Base-by-base conservation (phyloP, 2,329 filamentous ascomycete species). In the Coniella lustricola region DNA sequence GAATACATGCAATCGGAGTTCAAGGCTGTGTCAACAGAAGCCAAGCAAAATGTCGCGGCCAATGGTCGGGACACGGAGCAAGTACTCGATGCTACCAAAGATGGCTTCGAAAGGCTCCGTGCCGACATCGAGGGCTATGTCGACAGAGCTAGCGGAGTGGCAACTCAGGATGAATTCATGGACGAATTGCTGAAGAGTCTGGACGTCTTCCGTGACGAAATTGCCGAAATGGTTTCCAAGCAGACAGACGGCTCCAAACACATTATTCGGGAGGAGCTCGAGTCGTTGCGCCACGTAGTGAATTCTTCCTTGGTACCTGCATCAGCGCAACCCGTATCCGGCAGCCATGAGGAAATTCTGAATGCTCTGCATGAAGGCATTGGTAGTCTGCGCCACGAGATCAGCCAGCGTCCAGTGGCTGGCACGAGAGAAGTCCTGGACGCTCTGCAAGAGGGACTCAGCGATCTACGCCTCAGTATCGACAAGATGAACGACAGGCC, bases 401-500 rank as follows among this genome's bases (percentile, higher is more conserved):
- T 95, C 43, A 72, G 78, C 54, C 84, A 84, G 7, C 71, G 77
- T 13, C 77, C 77, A 3, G 72, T 78, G 38, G 71, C 76, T 14
- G 88, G 90, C 55, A 91, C 89, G 0, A 86, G 89, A 44, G 90
- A 96, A 60, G 87, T 95, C 10, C 74, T 97, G 1, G 89, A 95
- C 61, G 87, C 90, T 1, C 73, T 97, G 46, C 90, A 94, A 51
- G 90, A 96, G 63, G 90, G 90, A 2, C 76, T 97, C 7, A 82
- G 86, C 53, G 82, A 84, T 41, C 73, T 97, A 8, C 82, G 87
- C 21, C 73, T 75, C 22, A 85, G 89, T 53, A 84, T 97, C 49
- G 90, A 95, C 50, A 76, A 74, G 60, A 75, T 93, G 14, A 74
- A 81, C 18, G 83, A 91, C 61, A 93, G 89, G 67, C 87, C 90